Evolutionary conservation across 176 grass and related monocot genomes (phyloP).

Genomic region (Zea luxurians): DNA sequence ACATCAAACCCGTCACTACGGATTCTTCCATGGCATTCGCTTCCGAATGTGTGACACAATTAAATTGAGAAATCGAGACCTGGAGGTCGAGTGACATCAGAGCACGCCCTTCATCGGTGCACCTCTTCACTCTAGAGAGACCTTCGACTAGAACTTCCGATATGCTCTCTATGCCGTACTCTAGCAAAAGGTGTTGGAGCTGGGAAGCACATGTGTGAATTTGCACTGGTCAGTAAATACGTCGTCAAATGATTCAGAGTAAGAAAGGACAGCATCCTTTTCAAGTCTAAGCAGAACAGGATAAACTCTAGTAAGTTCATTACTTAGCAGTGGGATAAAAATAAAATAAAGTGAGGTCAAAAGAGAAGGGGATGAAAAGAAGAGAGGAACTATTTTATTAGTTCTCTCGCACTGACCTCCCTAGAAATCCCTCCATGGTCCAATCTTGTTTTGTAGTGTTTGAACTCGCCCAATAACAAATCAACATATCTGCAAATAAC

Average conservation of each 20-base stretch:
- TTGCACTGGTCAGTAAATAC: slow-evolving; percentile 1
- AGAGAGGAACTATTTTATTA: not conserved
- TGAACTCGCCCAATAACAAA: slow-evolving; percentile 97
- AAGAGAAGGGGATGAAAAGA: not conserved
- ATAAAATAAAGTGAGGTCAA: slow-evolving; percentile 25
- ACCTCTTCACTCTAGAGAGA: slow-evolving; percentile 90
- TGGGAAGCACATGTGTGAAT: slow-evolving; percentile 40
- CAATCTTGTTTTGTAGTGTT: slow-evolving; percentile 97
- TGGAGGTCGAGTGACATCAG: slow-evolving; percentile 99
- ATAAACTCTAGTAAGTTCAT: slow-evolving; percentile 14
- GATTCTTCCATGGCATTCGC: slow-evolving; percentile 23
- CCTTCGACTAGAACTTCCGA: slow-evolving; percentile 92
- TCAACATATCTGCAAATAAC: slow-evolving; percentile 76
- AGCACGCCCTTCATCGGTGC: slow-evolving; percentile 93
- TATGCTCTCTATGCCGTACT: slow-evolving; percentile 81
- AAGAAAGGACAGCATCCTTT: slow-evolving; percentile 23
- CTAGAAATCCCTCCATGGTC: slow-evolving; percentile 87
- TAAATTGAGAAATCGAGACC: slow-evolving; percentile 47
- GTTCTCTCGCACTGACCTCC: slow-evolving; percentile 54
- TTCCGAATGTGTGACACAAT: slow-evolving; percentile 6
- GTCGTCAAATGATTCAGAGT: not conserved
- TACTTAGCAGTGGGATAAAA: not conserved
- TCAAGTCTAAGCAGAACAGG: not conserved
- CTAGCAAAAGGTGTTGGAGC: slow-evolving; percentile 83
- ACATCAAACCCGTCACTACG: slow-evolving; percentile 29